Evolutionary conservation across 140 eudicot genomes (phyloP), one percentile per base, ranked within the genome.

Genomic region (Cichorium intybus): DNA sequence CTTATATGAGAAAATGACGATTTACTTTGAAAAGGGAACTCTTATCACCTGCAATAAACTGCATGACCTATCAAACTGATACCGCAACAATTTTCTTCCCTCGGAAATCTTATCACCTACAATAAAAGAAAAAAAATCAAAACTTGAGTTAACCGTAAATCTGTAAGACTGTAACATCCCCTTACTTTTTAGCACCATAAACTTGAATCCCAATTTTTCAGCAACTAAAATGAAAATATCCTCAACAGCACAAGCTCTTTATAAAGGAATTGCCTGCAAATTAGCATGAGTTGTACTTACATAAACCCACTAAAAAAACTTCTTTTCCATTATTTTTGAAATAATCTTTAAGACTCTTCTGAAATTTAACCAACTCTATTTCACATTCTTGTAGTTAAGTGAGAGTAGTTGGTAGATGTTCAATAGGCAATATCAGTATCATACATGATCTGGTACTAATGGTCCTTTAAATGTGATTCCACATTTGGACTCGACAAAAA

Each of bases 381-480:
- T 93, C 97, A 63, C 81, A 81, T 72, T 84, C 97, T 50, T 75
- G 80, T 55, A 97, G 77, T 54, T 80, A 77, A 60, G 86, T 75
- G 23, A 93, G 83, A 10, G 99, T 88, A 55, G 72, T 86, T 1
- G 97, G 88, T 29, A 82, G 56, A 84, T 93, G 99, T 57, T 88
- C 99, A 74, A 93, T 69, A 7, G 99, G 99, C 37, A 93, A 78
- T 60, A 93, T 75, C 37, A 93, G 88, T n/a, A n/a, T n/a, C n/a
- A n/a, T 57, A 88, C 71, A 69, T 93, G 99, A 79, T 93, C 94
- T 58, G 73, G 85, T 50, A 89, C 85, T 54, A 93, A 62, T 8
- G 97, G 97, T 57, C 99, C 99, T 81, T 93, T 93, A 47, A 47
- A 84, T 93, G 97, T 0, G 95, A 88, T 81, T 93, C 99, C 77